These are phyloP conservation scores for Pestalotiopsis sp. DNA, from an alignment of 2,329 filamentous ascomycete genomes.

Conservation along the genomic window DNA sequence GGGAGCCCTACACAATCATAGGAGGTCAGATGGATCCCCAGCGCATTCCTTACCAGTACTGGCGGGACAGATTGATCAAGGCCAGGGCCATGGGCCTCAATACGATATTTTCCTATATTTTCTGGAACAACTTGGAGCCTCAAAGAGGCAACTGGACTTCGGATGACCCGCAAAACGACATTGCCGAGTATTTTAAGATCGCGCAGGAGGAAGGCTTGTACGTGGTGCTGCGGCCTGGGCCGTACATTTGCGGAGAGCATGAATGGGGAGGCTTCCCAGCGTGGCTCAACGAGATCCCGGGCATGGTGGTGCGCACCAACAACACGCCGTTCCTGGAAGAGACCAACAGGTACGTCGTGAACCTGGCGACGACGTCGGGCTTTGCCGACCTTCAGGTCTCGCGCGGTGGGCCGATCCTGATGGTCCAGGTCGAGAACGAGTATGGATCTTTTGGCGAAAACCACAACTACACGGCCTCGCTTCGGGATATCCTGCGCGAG, in stretches of 20 bases:
- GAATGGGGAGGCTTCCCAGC: constrained; percentile 53
- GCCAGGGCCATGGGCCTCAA: constrained; percentile 51
- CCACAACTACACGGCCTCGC: constrained; percentile 42
- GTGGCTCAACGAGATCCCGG: constrained; percentile 44
- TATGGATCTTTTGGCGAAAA: constrained; percentile 51
- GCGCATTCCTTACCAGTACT: constrained; percentile 48
- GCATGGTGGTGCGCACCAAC: constrained; percentile 42
- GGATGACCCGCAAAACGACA: constrained; percentile 43
- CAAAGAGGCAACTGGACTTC: constrained; percentile 39
- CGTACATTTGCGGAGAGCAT: constrained; percentile 51
- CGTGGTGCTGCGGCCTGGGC: constrained; percentile 48
- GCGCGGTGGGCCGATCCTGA: constrained; percentile 48
- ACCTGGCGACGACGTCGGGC: constrained; percentile 35
- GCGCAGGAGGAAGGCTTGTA: constrained; percentile 50
- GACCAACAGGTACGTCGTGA: constrained; percentile 39
- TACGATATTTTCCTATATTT: constrained; percentile 53
- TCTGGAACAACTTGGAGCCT: constrained; percentile 52
- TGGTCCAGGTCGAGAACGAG: constrained; percentile 55
- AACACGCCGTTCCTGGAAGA: constrained; percentile 42
- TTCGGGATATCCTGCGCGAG: constrained; percentile 42
- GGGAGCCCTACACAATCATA: constrained; percentile 34
- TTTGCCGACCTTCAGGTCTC: constrained; percentile 39
- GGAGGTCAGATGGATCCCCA: constrained; percentile 55
- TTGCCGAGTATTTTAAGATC: constrained; percentile 48
- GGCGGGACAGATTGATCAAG: constrained; percentile 45